Conservation (phyloP, 345 rosid species). For the Cochlearia excelsa region DNA sequence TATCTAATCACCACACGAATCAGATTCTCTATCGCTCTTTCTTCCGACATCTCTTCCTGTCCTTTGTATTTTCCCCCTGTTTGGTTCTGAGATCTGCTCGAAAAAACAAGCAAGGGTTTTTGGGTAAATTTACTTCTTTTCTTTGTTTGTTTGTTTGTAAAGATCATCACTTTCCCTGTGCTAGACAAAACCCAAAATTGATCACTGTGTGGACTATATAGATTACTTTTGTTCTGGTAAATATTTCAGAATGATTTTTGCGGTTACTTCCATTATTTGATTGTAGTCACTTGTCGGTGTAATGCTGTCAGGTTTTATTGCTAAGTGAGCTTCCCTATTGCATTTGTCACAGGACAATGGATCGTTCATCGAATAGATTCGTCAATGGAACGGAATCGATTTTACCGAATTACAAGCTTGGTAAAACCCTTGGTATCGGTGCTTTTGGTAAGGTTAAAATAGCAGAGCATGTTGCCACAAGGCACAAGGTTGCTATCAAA, state of each 20-base stretch:
- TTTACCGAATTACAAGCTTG: conserved; percentile 71
- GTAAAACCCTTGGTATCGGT: conserved; percentile 87
- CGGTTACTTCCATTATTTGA: too few relatives aligned
- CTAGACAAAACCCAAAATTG: too few relatives aligned
- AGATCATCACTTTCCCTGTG: too few relatives aligned
- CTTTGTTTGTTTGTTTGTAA: too few relatives aligned
- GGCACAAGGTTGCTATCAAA: conserved; percentile 92
- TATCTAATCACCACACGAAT: background rate
- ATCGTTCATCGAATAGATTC: conserved; percentile 51
- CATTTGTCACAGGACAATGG: conserved; percentile 43
- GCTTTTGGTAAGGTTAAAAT: conserved; percentile 92
- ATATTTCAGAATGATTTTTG: too few relatives aligned
- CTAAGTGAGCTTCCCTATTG: background rate
- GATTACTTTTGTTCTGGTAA: too few relatives aligned
- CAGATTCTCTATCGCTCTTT: background rate
- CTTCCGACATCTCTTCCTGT: background rate
- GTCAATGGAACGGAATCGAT: conserved; percentile 48
- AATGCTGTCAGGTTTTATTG: too few relatives aligned
- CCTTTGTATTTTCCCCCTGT: too few relatives aligned
- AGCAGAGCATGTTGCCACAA: conserved; percentile 79
- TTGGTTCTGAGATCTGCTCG: background rate
- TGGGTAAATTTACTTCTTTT: too few relatives aligned
- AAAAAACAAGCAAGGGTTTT: background rate
- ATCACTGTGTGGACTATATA: too few relatives aligned
- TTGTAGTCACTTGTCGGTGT: too few relatives aligned